Evolutionary conservation across 768 basidiomycete genomes (phyloP).

Genomic region (Tylopilus balloui): DNA sequence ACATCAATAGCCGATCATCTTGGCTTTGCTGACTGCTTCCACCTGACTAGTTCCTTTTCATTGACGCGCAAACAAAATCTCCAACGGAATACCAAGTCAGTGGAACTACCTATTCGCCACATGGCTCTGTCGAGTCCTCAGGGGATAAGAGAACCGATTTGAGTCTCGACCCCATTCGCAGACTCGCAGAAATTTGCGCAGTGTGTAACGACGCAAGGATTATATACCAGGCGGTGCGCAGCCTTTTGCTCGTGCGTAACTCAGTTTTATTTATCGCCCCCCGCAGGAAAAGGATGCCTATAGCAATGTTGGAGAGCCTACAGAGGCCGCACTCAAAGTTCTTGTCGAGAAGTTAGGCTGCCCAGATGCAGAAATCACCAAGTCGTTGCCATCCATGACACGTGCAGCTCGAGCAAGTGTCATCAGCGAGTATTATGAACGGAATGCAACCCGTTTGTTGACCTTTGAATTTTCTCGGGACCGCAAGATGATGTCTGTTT

Average conservation of each 20-base stretch:
- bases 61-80: slow-evolving; percentile 49
- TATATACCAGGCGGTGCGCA: slow-evolving; percentile 68
- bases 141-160: slow-evolving; percentile 63
- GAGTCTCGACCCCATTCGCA: slow-evolving; percentile 66
- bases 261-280: slow-evolving; percentile 2
- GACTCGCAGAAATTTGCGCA: slow-evolving; percentile 87
- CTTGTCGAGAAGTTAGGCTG: slow-evolving; percentile 92
- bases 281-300: slow-evolving; percentile 77
- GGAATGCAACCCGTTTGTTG: slow-evolving; percentile 68
- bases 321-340: slow-evolving; percentile 94
- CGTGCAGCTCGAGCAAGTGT: slow-evolving; percentile 68
- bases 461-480: slow-evolving; percentile 98
- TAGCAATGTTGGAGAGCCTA: slow-evolving; percentile 89
- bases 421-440: slow-evolving; percentile 80
- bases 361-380: slow-evolving; percentile 51
- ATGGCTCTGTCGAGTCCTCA: slow-evolving; percentile 65
- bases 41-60: slow-evolving; percentile 63
- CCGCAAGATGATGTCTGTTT: slow-evolving; percentile 99
- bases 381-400: slow-evolving; percentile 54
- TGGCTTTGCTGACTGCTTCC: slow-evolving; percentile 9
- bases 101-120: slow-evolving; percentile 89
- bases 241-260: not conserved
- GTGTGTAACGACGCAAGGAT: slow-evolving; percentile 94
- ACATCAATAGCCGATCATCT: slow-evolving; percentile 17
- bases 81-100: slow-evolving; percentile 76